Evolutionary conservation across 2,329 filamentous ascomycete species (phyloP).

Genomic region (Chaetomiaceae sp.): DNA sequence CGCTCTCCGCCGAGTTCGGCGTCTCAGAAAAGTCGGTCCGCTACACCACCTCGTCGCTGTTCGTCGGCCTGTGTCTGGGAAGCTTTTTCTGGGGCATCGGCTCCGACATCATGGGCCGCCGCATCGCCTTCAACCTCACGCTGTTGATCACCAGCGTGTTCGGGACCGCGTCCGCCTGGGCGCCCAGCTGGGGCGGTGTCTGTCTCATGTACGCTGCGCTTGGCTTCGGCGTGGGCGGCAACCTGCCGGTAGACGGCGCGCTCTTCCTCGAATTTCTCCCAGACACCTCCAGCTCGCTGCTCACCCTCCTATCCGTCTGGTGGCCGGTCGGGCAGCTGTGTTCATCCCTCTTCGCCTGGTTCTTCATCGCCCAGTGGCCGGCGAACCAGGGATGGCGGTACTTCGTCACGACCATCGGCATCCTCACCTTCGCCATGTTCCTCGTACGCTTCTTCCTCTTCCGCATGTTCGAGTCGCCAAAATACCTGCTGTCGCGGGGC

Average conservation of each 20-base stretch:
- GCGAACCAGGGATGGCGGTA: slow-evolving; percentile 70
- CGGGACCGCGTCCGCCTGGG: slow-evolving; percentile 63
- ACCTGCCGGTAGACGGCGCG: slow-evolving; percentile 71
- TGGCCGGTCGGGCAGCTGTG: slow-evolving; percentile 79
- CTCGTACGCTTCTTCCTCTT: slow-evolving; percentile 72
- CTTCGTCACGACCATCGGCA: slow-evolving; percentile 64
- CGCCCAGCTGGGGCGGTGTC: slow-evolving; percentile 59
- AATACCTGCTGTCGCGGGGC: slow-evolving; percentile 71
- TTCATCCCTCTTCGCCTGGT: slow-evolving; percentile 68
- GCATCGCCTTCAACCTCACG: slow-evolving; percentile 75
- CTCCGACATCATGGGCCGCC: slow-evolving; percentile 71
- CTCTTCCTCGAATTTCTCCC: slow-evolving; percentile 81
- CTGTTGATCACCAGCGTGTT: slow-evolving; percentile 69
- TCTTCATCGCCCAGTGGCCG: slow-evolving; percentile 63
- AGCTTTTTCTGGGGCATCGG: slow-evolving; percentile 77
- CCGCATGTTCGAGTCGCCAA: slow-evolving; percentile 77
- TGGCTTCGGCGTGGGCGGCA: slow-evolving; percentile 67
- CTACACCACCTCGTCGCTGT: slow-evolving; percentile 74
- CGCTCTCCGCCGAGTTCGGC: slow-evolving; percentile 66
- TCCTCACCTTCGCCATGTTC: slow-evolving; percentile 72
- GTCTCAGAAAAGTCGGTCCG: slow-evolving; percentile 64
- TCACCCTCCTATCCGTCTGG: slow-evolving; percentile 78
- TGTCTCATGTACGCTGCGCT: slow-evolving; percentile 56
- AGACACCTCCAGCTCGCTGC: slow-evolving; percentile 62
- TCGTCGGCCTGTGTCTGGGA: slow-evolving; percentile 69